These are phyloP conservation scores for Suillus americanus DNA, from an alignment of 768 basidiomycete species.

Conservation along the genomic window DNA sequence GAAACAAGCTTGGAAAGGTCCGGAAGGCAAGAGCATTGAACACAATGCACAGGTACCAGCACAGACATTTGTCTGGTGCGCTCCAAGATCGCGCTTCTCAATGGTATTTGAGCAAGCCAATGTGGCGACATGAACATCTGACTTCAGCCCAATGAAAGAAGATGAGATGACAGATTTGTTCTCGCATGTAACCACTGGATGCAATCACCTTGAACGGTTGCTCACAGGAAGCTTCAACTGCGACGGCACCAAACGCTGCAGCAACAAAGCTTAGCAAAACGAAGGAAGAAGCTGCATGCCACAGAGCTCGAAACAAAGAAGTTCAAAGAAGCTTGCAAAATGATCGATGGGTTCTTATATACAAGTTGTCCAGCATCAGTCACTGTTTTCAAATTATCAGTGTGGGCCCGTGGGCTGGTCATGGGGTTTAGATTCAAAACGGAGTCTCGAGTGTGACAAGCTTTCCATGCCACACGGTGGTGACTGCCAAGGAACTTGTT, in stretches of 20 bases:
- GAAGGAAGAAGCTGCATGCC: neutral
- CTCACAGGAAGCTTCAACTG: neutral
- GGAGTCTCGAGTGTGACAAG: neutral
- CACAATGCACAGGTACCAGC: conserved; percentile 36
- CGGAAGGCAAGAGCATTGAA: neutral
- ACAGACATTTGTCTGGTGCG: conserved; percentile 37
- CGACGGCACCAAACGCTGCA: neutral
- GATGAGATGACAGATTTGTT: conserved; percentile 8
- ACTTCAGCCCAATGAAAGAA: conserved; percentile 40
- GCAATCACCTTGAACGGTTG: neutral
- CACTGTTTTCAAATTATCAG: neutral
- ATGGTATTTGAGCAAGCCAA: conserved; percentile 30
- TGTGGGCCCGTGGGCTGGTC: neutral
- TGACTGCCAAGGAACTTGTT: neutral
- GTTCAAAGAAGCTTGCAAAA: neutral
- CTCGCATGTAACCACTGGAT: conserved; percentile 7
- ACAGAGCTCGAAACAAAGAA: neutral
- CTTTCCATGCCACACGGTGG: neutral
- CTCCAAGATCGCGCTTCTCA: conserved; percentile 3
- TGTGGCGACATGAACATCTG: conserved; percentile 40
- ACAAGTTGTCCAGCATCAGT: neutral
- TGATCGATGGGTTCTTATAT: neutral
- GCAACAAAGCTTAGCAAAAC: neutral
- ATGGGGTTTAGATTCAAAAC: neutral
- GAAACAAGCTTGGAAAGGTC: neutral